Percentiles rank a stretch among this genome's conserved stretches.
These are phyloP conservation scores for Penicillium sp. DNA, from an alignment of 2,329 filamentous ascomycete species.

Conservation along the genomic window DNA sequence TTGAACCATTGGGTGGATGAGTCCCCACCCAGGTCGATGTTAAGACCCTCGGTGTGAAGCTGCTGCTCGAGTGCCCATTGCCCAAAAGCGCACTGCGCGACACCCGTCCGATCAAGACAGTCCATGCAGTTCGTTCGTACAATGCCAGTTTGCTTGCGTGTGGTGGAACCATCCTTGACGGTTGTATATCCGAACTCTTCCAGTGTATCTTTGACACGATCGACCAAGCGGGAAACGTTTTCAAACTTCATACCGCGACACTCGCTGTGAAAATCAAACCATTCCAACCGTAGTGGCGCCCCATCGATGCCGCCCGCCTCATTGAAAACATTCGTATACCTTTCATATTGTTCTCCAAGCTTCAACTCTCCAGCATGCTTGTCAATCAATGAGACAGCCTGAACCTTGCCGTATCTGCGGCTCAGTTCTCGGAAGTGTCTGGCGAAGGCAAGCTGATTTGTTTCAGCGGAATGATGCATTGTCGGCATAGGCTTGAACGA, in stretches of 20 bases:
- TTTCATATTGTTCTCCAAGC: slow-evolving; percentile 76
- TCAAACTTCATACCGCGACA: slow-evolving; percentile 98
- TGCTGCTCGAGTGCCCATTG: slow-evolving; percentile 80
- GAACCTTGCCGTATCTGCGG: slow-evolving; percentile 71
- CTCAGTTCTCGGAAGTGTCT: slow-evolving; percentile 74
- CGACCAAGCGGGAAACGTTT: slow-evolving; percentile 80
- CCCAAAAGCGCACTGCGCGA: slow-evolving; percentile 89
- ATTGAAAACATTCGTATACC: slow-evolving; percentile 67
- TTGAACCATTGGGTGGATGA: slow-evolving; percentile 92
- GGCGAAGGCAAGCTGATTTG: slow-evolving; percentile 76
- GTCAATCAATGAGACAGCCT: slow-evolving; percentile 83
- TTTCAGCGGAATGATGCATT: slow-evolving; percentile 75
- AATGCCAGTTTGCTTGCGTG: slow-evolving; percentile 67
- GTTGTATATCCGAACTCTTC: slow-evolving; percentile 72
- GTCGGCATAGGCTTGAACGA: slow-evolving; percentile 85
- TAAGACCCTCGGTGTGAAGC: slow-evolving; percentile 72
- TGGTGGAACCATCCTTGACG: slow-evolving; percentile 45
- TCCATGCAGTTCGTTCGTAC: slow-evolving; percentile 99
- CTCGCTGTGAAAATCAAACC: slow-evolving; percentile 95
- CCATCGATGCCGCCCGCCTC: slow-evolving; percentile 57
- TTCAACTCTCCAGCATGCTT: slow-evolving; percentile 80
- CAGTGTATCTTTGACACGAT: slow-evolving; percentile 67
- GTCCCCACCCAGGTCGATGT: slow-evolving; percentile 73
- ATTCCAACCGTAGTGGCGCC: slow-evolving; percentile 70
- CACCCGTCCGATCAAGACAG: slow-evolving; percentile 92